Evolutionary conservation across 495 filamentous ascomycete species (phyloP).

Genomic region (Aspergillus sclerotioniger): DNA sequence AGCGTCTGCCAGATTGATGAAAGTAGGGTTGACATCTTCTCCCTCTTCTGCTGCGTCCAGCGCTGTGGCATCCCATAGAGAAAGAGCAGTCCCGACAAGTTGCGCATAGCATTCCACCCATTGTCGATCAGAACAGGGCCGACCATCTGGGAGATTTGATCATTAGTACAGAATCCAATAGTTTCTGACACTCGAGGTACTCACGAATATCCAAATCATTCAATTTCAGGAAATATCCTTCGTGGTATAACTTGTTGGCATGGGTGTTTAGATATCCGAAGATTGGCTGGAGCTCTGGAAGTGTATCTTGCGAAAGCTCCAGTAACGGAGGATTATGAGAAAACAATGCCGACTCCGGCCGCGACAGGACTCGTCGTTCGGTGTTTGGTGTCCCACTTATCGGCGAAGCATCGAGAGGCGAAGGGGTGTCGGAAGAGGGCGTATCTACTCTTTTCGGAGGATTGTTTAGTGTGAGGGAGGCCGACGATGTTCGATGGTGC

Average conservation of each 20-base stretch:
- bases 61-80: slow-evolving; percentile 92
- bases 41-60: slow-evolving; percentile 83
- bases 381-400: slow-evolving; percentile 19
- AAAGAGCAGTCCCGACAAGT: slow-evolving; percentile 89
- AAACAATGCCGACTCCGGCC: slow-evolving; percentile 66
- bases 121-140: slow-evolving; percentile 77
- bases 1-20: slow-evolving; percentile 95
- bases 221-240: slow-evolving; percentile 95
- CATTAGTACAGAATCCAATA: slow-evolving; percentile 9
- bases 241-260: slow-evolving; percentile 92
- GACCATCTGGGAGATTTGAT: slow-evolving; percentile 64
- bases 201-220: slow-evolving; percentile 88
- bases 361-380: slow-evolving; percentile 41
- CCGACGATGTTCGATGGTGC: slow-evolving; percentile 32
- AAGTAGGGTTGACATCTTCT: slow-evolving; percentile 85
- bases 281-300: slow-evolving; percentile 89
- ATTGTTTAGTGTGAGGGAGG: slow-evolving; percentile 21
- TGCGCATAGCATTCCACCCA: slow-evolving; percentile 99
- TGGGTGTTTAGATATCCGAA: slow-evolving; percentile 95
- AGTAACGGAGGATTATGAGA: slow-evolving; percentile 85
- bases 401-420: slow-evolving; percentile 33
- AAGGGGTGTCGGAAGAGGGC: slow-evolving; percentile 38
- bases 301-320: slow-evolving; percentile 78
- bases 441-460: slow-evolving; percentile 35
- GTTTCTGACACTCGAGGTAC: slow-evolving; percentile 29